These are phyloP conservation scores for Erythrophleum ivorense DNA, from an alignment of 331 rosid genomes.

Conservation along the genomic window DNA sequence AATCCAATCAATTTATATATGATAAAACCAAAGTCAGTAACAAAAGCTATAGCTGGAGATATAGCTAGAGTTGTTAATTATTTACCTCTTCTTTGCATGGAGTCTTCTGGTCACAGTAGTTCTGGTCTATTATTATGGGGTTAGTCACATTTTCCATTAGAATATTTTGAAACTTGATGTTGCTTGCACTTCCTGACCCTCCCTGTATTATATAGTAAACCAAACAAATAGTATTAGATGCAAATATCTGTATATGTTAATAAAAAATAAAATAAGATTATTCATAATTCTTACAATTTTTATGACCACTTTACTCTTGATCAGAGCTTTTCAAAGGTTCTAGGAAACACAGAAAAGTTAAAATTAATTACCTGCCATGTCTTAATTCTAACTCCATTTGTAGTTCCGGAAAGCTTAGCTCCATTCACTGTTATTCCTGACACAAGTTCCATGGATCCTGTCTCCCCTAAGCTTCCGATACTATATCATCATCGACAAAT, in stretches of 20 bases:
- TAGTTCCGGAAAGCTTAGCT: constrained; percentile 59
- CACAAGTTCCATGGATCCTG: constrained; percentile 46
- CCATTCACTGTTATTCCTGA: constrained; percentile 57
- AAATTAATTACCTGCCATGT: constrained; percentile 59
- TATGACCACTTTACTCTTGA: no score
- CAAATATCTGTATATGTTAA: neutral
- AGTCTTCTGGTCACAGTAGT: constrained; percentile 55
- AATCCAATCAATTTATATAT: no score
- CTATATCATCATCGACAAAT: constrained; percentile 34
- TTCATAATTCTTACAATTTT: neutral
- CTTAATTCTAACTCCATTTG: constrained; percentile 65
- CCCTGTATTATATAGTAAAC: constrained; percentile 45
- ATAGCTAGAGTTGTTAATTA: neutral
- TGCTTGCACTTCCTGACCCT: constrained; percentile 67
- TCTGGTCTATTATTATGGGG: constrained; percentile 73
- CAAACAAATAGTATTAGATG: neutral
- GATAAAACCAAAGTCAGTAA: no score
- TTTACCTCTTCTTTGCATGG: constrained; percentile 60
- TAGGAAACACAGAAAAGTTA: neutral
- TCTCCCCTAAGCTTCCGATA: constrained; percentile 63
- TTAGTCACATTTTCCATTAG: constrained; percentile 58
- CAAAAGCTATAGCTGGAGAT: no score
- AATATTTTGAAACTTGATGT: constrained; percentile 61
- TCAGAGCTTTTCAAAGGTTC: no score
- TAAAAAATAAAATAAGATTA: neutral